These are phyloP conservation scores for Cicer pinnatifidum DNA, from an alignment of 306 rosid genomes.

Conservation along the genomic window DNA sequence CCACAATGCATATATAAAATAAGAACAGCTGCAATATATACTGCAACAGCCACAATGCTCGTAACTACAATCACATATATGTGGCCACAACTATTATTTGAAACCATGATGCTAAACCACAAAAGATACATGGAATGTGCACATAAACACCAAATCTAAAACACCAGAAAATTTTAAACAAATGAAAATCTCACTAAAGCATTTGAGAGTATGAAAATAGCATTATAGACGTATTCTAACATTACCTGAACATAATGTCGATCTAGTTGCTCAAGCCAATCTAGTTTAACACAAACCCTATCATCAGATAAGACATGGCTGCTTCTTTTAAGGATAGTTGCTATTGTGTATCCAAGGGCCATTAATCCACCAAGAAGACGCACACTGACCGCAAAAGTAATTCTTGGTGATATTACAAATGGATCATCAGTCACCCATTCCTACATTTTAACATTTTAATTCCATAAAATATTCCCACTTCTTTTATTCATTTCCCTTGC, in stretches of 20 bases:
- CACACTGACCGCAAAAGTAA: conserved; percentile 96
- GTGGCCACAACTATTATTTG: conserved; percentile 1
- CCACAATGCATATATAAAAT: no score
- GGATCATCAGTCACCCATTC: conserved; percentile 98
- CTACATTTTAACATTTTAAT: conserved; percentile 19
- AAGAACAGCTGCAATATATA: no score
- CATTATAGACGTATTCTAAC: conserved; percentile 6
- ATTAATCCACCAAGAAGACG: conserved; percentile 98
- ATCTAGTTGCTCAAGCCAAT: conserved; percentile 90
- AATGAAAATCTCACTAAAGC: conserved; percentile 18
- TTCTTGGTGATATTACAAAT: conserved; percentile 96
- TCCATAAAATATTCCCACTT: neutral
- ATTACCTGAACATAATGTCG: conserved; percentile 91
- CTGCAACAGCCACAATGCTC: neutral
- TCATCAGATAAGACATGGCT: conserved; percentile 84
- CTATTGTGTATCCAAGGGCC: conserved; percentile 99
- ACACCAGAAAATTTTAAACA: conserved; percentile 27
- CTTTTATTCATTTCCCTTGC: neutral
- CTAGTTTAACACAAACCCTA: conserved; percentile 77
- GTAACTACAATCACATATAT: neutral
- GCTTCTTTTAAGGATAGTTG: conserved; percentile 88
- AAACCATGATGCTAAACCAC: conserved; percentile 7
- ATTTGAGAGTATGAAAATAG: conserved; percentile 31
- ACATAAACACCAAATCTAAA: conserved; percentile 21
- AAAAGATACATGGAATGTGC: conserved; percentile 14